Evolutionary conservation across 441 rosid genomes (phyloP).

Genomic region (Euphorbia schlechtendalii): DNA sequence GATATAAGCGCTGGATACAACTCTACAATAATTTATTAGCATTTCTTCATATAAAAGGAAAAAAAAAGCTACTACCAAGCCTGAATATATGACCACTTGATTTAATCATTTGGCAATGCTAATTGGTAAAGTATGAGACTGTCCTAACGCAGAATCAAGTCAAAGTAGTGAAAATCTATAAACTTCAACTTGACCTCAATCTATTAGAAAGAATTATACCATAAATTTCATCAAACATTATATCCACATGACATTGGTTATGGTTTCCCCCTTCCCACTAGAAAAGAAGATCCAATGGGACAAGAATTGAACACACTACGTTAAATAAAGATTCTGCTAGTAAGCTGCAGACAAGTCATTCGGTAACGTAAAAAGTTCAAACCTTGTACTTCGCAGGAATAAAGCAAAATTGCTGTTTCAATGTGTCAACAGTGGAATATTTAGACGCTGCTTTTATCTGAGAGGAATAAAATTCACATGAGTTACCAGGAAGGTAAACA

Average conservation of each 20-base stretch:
- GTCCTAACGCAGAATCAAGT: background rate
- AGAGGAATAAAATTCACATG: slow-evolving; percentile 14
- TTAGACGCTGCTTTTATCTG: slow-evolving; percentile 93
- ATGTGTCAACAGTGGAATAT: slow-evolving; percentile 86
- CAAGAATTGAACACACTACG: background rate
- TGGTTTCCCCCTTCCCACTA: background rate
- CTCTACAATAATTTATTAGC: background rate
- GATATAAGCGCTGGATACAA: background rate
- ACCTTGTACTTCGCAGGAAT: slow-evolving; percentile 88
- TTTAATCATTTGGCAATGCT: background rate
- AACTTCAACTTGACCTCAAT: background rate
- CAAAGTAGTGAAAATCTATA: background rate
- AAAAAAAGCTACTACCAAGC: background rate
- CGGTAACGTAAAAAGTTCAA: slow-evolving; percentile 16
- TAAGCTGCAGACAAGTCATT: background rate
- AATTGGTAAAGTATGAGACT: background rate
- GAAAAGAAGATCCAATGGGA: background rate
- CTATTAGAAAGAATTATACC: background rate
- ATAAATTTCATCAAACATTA: background rate
- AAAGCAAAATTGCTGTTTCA: slow-evolving; percentile 74
- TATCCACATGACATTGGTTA: background rate
- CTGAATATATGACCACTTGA: background rate
- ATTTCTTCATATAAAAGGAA: background rate
- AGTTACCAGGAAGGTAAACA: slow-evolving; percentile 9
- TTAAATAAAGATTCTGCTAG: background rate